phyloP scores from a whole-genome alignment of 2,329 filamentous ascomycete genomes.

The Paracoccidioides lutzii region DNA sequence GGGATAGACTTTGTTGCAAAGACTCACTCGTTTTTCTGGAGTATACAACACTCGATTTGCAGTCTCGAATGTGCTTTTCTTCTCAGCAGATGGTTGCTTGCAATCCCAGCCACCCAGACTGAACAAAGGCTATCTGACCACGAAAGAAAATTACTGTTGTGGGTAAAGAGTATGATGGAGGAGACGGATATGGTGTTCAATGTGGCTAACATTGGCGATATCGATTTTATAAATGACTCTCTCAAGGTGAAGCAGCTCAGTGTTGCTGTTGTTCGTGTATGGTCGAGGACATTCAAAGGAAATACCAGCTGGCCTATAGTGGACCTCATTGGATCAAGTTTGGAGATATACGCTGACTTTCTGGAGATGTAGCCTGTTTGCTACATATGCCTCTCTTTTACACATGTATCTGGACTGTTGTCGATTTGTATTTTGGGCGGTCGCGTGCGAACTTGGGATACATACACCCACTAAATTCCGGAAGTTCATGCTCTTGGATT shows the following conservation, averaged over 20 bases:
- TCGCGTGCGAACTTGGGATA: neutral
- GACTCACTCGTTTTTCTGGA: constrained; percentile 44
- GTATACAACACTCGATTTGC: constrained; percentile 42
- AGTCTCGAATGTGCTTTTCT: constrained; percentile 42
- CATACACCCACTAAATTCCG: neutral
- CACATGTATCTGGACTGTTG: too few species aligned
- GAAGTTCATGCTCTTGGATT: neutral
- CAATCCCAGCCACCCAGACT: constrained; percentile 30
- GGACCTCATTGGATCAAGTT: constrained; percentile 34
- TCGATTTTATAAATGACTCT: constrained; percentile 32
- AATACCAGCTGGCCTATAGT: constrained; percentile 38
- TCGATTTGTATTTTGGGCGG: neutral
- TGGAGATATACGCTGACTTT: constrained; percentile 36
- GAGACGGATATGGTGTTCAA: constrained; percentile 36
- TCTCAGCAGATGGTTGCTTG: constrained; percentile 34
- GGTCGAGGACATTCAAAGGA: constrained; percentile 35
- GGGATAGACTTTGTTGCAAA: constrained; percentile 42
- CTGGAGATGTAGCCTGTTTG: constrained; percentile 20
- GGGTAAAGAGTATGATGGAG: constrained; percentile 39
- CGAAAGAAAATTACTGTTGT: constrained; percentile 34
- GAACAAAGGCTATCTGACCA: constrained; percentile 35
- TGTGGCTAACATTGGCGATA: constrained; percentile 25
- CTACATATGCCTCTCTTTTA: neutral
- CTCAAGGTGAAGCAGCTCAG: constrained; percentile 34
- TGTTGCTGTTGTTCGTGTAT: constrained; percentile 36